These are phyloP conservation scores for Phytophthora ramorum DNA, from an alignment of 352 stramenopile species.

Conservation along the genomic window DNA sequence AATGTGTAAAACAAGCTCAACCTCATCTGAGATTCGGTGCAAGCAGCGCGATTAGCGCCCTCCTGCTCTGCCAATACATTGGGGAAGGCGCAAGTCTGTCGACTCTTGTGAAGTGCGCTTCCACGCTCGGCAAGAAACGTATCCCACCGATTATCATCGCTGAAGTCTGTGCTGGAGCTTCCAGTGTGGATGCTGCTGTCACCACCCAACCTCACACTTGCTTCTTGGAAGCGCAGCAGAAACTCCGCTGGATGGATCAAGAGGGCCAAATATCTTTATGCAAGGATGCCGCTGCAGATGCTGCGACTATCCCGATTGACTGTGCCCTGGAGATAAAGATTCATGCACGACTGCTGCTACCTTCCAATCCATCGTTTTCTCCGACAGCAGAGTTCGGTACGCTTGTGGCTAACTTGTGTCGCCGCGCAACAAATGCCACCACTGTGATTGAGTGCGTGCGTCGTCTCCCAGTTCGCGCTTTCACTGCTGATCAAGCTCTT, in stretches of 20 bases:
- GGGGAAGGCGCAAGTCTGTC: constrained; percentile 17
- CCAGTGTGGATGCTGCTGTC: not conserved
- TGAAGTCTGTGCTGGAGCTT: constrained; percentile 39
- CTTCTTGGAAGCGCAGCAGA: constrained; percentile 47
- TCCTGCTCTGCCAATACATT: constrained; percentile 39
- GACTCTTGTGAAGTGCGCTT: constrained; percentile 32
- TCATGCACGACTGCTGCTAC: constrained; percentile 11
- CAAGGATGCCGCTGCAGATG: constrained; percentile 13
- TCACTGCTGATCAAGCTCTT: constrained; percentile 30
- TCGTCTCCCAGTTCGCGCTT: constrained; percentile 22
- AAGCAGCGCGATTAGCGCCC: constrained; percentile 14
- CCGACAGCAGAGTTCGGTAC: constrained; percentile 5
- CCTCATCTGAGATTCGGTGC: constrained; percentile 20
- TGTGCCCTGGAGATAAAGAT: constrained; percentile 41
- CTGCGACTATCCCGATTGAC: constrained; percentile 32
- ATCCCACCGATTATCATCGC: constrained; percentile 29
- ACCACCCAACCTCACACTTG: constrained; percentile 42
- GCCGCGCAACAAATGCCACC: constrained; percentile 24
- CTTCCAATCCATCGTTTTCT: constrained; percentile 5
- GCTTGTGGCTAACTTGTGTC: constrained; percentile 42
- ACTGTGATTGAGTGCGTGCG: constrained; percentile 39
- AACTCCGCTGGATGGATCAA: constrained; percentile 60
- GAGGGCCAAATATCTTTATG: constrained; percentile 43
- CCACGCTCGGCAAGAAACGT: constrained; percentile 25
- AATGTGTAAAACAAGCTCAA: constrained; percentile 37